Percentiles rank a stretch among this genome's conserved stretches.
Evolutionary conservation across 306 rosid species (phyloP).

Genomic region (Trichosanthes cucumerina): DNA sequence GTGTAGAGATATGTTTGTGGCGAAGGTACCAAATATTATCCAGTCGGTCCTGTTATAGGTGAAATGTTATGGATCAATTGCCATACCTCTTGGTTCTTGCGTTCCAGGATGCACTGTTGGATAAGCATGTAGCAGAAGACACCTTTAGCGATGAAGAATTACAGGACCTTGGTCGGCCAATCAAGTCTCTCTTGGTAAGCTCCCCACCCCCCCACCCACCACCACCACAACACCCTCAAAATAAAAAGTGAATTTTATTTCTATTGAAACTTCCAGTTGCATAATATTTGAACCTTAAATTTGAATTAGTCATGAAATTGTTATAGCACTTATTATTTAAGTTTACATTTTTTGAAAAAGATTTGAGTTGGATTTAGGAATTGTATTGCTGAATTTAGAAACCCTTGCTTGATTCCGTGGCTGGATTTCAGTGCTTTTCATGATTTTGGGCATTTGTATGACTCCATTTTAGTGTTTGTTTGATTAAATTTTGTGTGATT

Average conservation of each 20-base stretch:
- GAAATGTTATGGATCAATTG: neutral
- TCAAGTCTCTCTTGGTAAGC: slow-evolving; percentile 76
- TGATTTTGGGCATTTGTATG: neutral
- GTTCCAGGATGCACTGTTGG: slow-evolving; percentile 71
- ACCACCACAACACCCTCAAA: too few relatives aligned
- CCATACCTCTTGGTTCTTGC: slow-evolving; percentile 2
- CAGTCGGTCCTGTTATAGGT: neutral
- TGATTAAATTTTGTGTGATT: neutral
- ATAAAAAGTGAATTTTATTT: neutral
- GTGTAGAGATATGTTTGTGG: slow-evolving; percentile 83
- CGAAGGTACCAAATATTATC: slow-evolving; percentile 35
- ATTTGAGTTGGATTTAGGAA: neutral
- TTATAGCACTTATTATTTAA: neutral
- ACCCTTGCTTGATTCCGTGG: neutral
- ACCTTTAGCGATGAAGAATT: slow-evolving; percentile 53
- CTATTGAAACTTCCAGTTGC: neutral
- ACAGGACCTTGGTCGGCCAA: slow-evolving; percentile 53
- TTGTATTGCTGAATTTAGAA: neutral
- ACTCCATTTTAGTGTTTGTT: neutral
- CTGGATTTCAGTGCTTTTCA: neutral
- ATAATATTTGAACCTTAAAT: neutral
- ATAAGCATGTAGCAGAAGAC: slow-evolving; percentile 60
- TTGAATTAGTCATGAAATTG: neutral
- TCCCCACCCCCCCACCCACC: neutral
- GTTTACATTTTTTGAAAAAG: neutral